phyloP scores from a whole-genome alignment of 306 rosid species.

The Psophocarpus tetragonolobus region DNA sequence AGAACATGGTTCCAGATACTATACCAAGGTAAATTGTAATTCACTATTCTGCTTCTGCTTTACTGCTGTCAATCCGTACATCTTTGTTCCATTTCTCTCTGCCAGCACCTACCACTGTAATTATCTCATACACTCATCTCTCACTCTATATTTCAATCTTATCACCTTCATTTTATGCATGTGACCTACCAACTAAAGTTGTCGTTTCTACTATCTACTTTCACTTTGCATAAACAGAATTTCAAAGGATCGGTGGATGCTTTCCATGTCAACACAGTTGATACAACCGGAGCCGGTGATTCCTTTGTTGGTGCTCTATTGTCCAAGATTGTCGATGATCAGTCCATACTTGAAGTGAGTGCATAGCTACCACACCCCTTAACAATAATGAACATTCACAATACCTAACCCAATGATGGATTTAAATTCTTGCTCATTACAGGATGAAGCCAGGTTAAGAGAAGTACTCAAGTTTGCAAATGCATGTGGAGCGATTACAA shows the following conservation, averaged over 20 bases:
- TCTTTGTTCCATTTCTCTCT: no score
- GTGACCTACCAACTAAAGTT: neutral
- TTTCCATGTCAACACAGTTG: constrained; percentile 70
- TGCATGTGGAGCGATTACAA: constrained; percentile 94
- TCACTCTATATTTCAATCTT: no score
- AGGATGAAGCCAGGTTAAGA: constrained; percentile 81
- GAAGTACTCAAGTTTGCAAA: constrained; percentile 69
- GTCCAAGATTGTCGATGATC: constrained; percentile 81
- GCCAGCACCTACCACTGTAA: no score
- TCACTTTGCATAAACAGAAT: constrained; percentile 48
- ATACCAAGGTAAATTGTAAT: constrained; percentile 91
- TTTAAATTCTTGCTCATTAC: constrained; percentile 14
- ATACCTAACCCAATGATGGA: neutral
- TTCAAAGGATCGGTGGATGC: constrained; percentile 82
- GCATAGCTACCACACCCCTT: neutral
- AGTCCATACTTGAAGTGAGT: constrained; percentile 75
- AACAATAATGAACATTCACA: neutral
- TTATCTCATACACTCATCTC: no score
- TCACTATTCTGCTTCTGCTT: no score
- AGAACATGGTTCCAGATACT: constrained; percentile 83
- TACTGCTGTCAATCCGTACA: no score
- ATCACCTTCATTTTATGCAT: no score
- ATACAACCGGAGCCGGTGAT: constrained; percentile 99
- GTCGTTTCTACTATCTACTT: neutral
- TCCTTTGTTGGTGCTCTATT: constrained; percentile 83